phyloP scores from a whole-genome alignment of 257 asterid species.

The Gentiana straminea region DNA sequence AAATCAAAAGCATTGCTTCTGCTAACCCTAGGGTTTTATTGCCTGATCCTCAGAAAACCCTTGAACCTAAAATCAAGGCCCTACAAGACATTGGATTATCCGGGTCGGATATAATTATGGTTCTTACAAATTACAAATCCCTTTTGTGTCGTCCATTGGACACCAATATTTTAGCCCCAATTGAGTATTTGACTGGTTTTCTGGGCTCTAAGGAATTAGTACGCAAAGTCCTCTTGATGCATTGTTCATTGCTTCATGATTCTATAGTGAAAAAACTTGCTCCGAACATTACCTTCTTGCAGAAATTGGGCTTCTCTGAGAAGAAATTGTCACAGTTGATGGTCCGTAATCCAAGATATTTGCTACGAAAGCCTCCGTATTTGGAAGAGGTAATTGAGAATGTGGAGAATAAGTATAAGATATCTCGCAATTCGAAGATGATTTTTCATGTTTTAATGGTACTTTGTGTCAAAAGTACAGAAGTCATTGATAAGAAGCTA shows the following conservation, averaged over 20 bases:
- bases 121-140: background rate
- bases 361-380: background rate
- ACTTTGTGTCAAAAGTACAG: background rate
- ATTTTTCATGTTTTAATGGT: background rate
- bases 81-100: constrained; percentile 11
- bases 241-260: background rate
- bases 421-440: constrained; percentile 8
- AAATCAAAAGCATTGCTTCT: constrained; percentile 10
- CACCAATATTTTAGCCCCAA: background rate
- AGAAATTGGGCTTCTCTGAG: constrained; percentile 2
- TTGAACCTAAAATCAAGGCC: constrained; percentile 9
- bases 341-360: background rate
- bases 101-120: constrained; percentile 2
- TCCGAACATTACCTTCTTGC: constrained; percentile 1
- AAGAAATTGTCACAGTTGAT: background rate
- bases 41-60: constrained; percentile 7
- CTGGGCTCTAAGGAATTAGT: constrained; percentile 2
- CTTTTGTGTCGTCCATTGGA: background rate
- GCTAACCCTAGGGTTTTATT: background rate
- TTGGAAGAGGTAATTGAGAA: constrained; percentile 1
- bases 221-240: background rate
- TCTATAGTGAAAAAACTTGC: background rate
- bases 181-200: constrained; percentile 4
- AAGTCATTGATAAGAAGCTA: background rate
- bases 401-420: constrained; percentile 4